Conservation (phyloP, 768 basidiomycete species). For the Russula virescens region DNA sequence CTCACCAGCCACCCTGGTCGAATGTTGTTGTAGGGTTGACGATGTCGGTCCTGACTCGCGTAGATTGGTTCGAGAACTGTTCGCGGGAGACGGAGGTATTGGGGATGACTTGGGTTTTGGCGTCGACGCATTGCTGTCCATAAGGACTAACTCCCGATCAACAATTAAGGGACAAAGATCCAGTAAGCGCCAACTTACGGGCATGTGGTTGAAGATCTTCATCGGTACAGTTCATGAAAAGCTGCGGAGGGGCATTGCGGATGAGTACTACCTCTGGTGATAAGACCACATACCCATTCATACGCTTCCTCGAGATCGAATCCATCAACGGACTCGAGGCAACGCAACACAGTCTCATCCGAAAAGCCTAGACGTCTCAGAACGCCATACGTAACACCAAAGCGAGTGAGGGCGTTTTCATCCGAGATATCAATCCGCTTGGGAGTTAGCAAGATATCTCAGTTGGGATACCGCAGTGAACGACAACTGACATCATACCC, state of each 20-base stretch:
- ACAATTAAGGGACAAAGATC: neutral
- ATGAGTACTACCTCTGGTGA: neutral
- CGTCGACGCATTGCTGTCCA: conserved; percentile 6
- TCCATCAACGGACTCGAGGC: conserved; percentile 56
- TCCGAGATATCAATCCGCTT: conserved; percentile 48
- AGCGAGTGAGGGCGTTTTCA: conserved; percentile 63
- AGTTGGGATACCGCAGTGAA: neutral
- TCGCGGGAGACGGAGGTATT: neutral
- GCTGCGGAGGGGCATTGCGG: conserved; percentile 36
- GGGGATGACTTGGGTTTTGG: neutral
- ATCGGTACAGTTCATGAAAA: conserved; percentile 57
- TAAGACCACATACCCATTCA: conserved; percentile 66
- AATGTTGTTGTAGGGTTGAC: neutral
- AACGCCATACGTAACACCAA: conserved; percentile 78
- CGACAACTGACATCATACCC: neutral
- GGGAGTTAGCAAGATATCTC: conserved; percentile 26
- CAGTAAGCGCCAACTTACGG: conserved; percentile 29
- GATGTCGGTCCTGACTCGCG: neutral
- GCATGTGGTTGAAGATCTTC: conserved; percentile 45
- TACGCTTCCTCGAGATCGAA: conserved; percentile 83
- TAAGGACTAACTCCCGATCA: neutral
- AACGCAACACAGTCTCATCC: conserved; percentile 63
- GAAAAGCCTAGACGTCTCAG: conserved; percentile 73
- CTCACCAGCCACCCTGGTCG: conserved; percentile 7
- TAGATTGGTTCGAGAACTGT: neutral